Conservation (phyloP, 305 asterid genomes). For the Fraxinus platypoda region DNA sequence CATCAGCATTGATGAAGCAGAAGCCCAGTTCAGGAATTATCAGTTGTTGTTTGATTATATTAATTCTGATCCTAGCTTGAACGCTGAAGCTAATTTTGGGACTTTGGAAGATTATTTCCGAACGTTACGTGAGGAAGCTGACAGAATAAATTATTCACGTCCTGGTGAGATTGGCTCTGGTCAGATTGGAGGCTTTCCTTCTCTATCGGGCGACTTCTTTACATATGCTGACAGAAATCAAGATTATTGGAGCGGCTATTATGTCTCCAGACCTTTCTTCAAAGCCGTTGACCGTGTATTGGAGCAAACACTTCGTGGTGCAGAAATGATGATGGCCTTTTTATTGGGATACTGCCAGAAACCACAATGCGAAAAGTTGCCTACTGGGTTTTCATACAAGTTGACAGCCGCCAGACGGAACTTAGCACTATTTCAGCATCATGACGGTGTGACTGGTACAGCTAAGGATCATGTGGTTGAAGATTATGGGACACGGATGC, state of each 20-base stretch:
- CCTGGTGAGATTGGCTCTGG: conserved; percentile 76
- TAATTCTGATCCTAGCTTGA: conserved; percentile 81
- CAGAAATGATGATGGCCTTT: conserved; percentile 92
- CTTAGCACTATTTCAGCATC: conserved; percentile 92
- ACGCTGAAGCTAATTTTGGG: conserved; percentile 91
- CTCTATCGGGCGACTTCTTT: conserved; percentile 91
- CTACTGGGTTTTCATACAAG: conserved; percentile 81
- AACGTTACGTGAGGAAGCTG: conserved; percentile 78
- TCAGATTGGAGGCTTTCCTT: conserved; percentile 86
- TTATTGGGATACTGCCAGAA: conserved; percentile 80
- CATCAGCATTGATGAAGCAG: conserved; percentile 92
- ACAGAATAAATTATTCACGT: conserved; percentile 71
- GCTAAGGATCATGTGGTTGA: conserved; percentile 90
- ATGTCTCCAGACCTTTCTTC: conserved; percentile 96
- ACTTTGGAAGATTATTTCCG: conserved; percentile 88
- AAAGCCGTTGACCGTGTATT: conserved; percentile 94
- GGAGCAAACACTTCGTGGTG: conserved; percentile 93
- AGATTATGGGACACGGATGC: conserved; percentile 94
- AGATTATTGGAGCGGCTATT: conserved; percentile 99
- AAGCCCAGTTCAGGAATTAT: conserved; percentile 95
- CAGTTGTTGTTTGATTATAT: conserved; percentile 86
- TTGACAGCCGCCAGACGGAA: conserved; percentile 90
- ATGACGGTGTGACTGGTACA: conserved; percentile 97
- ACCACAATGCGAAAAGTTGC: conserved; percentile 81
- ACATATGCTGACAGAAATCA: conserved; percentile 91